Percentiles rank a stretch among this genome's conserved stretches.
phyloP scores from a whole-genome alignment of 768 basidiomycete species.

The Termitomyces sp. region DNA sequence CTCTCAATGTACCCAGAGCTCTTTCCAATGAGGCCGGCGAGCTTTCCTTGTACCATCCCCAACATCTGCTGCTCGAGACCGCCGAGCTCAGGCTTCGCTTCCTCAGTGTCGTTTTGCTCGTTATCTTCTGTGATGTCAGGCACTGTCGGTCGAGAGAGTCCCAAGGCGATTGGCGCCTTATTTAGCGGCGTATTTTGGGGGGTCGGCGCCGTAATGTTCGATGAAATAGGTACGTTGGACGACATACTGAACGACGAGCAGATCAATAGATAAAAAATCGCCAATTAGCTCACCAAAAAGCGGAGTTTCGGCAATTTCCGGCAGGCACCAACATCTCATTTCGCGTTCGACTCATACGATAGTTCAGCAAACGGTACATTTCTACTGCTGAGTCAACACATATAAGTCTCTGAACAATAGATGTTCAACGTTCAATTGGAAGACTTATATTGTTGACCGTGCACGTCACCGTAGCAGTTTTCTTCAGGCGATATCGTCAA shows the following conservation, averaged over 20 bases:
- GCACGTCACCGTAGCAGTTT: neutral
- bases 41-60: conserved; percentile 83
- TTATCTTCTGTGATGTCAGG: conserved; percentile 84
- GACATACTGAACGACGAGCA: conserved; percentile 44
- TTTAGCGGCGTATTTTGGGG: conserved; percentile 90
- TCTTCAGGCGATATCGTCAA: neutral
- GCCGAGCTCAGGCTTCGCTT: conserved; percentile 32
- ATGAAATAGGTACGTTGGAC: conserved; percentile 58
- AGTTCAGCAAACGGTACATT: neutral
- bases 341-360: too few species aligned
- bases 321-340: neutral
- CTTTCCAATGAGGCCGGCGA: conserved; percentile 80
- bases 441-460: neutral
- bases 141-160: conserved; percentile 82
- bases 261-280: conserved; percentile 16
- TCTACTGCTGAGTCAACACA: neutral
- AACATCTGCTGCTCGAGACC: conserved; percentile 62
- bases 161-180: conserved; percentile 72
- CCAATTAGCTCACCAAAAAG: conserved; percentile 1
- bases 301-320: conserved; percentile 17
- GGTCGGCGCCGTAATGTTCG: conserved; percentile 79
- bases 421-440: neutral
- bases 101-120: conserved; percentile 56
- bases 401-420: neutral
- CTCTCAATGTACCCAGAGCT: conserved; percentile 94